Evolutionary conservation across 352 stramenopile species (phyloP).

Genomic region (Phytophthora agathidicida): DNA sequence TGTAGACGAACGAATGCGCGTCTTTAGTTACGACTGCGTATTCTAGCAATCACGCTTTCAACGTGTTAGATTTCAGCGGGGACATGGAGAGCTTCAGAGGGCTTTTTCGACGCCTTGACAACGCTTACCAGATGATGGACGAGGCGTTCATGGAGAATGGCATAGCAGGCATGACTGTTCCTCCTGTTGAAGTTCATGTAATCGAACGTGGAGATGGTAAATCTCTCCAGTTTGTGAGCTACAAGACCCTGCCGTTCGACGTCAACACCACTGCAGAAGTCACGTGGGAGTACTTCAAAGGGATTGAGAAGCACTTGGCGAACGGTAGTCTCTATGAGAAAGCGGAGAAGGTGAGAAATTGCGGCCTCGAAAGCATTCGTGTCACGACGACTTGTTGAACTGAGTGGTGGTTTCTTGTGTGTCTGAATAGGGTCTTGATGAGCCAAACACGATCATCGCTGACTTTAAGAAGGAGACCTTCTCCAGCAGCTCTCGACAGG

Average conservation of each 20-base stretch:
- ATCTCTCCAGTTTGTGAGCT: constrained; percentile 29
- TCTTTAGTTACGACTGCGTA: constrained; percentile 13
- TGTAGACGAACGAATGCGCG: constrained; percentile 21
- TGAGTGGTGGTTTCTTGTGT: too few species aligned
- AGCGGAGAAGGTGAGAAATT: constrained; percentile 29
- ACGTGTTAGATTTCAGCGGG: constrained; percentile 17
- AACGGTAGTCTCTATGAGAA: constrained; percentile 35
- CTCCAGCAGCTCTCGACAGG: constrained; percentile 40
- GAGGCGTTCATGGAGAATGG: constrained; percentile 28
- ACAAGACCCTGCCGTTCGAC: constrained; percentile 34
- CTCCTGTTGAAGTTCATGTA: constrained; percentile 26
- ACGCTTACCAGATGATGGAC: constrained; percentile 21
- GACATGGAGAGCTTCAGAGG: constrained; percentile 24
- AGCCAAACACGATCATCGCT: constrained; percentile 52
- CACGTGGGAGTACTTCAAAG: constrained; percentile 35
- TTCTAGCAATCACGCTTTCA: neutral
- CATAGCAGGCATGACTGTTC: constrained; percentile 8
- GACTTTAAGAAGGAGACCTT: constrained; percentile 51
- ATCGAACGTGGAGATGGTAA: constrained; percentile 8
- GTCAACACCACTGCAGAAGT: constrained; percentile 16
- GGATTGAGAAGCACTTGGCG: constrained; percentile 26
- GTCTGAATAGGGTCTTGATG: constrained; percentile 22
- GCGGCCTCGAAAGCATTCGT: too few species aligned
- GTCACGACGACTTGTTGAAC: too few species aligned
- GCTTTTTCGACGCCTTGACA: constrained; percentile 27